These are phyloP conservation scores for Rhizophagus sp. DNA, from an alignment of 192 early-diverging fungal species.

Conservation along the genomic window DNA sequence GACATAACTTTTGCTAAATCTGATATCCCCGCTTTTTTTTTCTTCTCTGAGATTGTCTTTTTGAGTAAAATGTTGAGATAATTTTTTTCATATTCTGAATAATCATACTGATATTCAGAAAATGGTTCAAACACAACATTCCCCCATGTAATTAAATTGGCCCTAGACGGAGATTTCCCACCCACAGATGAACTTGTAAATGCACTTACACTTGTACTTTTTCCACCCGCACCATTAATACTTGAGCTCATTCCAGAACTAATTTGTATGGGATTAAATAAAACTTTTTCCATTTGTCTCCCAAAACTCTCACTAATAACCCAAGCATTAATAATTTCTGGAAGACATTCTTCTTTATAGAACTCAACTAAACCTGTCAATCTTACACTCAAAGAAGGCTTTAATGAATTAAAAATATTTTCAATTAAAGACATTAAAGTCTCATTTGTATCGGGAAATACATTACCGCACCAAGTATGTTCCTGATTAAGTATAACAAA, in stretches of 20 bases:
- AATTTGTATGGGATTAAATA: constrained; percentile 42
- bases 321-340: constrained; percentile 48
- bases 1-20: constrained; percentile 50
- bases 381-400: constrained; percentile 46
- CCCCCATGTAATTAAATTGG: constrained; percentile 57
- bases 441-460: constrained; percentile 53
- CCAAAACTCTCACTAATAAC: constrained; percentile 58
- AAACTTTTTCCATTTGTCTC: constrained; percentile 50
- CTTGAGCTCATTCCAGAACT: not conserved
- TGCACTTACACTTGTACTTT: not conserved
- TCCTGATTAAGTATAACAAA: constrained; percentile 57
- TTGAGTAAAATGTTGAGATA: constrained; percentile 46
- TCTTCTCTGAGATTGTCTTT: constrained; percentile 30
- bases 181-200: not conserved
- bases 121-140: constrained; percentile 67
- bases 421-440: constrained; percentile 53
- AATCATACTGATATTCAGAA: constrained; percentile 60
- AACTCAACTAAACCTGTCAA: constrained; percentile 32
- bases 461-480: constrained; percentile 54
- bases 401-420: constrained; percentile 49
- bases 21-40: constrained; percentile 30
- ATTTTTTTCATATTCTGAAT: constrained; percentile 54
- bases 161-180: not conserved
- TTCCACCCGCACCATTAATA: not conserved
- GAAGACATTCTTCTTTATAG: constrained; percentile 42